Evolutionary conservation across 768 basidiomycete genomes (phyloP), one percentile per base, ranked within the genome.

Genomic region (Tephrocybe sp.): DNA sequence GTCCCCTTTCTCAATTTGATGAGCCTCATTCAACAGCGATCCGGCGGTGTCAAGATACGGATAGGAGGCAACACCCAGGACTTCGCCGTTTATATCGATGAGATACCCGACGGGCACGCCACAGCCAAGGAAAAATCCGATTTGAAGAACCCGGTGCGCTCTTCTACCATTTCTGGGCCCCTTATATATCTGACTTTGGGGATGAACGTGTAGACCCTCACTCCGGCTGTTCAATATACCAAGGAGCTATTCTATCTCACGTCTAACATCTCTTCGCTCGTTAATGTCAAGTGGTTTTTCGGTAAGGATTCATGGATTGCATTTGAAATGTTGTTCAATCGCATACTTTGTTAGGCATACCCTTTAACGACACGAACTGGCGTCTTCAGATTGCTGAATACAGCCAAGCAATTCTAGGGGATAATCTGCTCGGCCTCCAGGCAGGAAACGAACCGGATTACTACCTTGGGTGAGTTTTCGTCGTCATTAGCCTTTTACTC

Each of bases 401-500:
- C 30, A 80, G 80, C 4, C 76, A 87, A 60, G 53, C 64, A 11
- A 83, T 88, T 50, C 69, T 91, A 1, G 88, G 88, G 1, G 68
- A 76, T 40, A 73, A 79, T 52, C 68, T 91, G 16, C 63, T 85
- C n/a, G 88, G 84, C 0, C 64, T 87, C 7, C 83, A 88, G 61
- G 77, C 81, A 1, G 87, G 83, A 2, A 89, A 91, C 60, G 88
- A 91, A 65, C 88, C 88, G 13, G 88, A 92, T 69, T 75, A 89
- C 54, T 91, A 84, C 55, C 66, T 72, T 9, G 50, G 61, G 61
- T 73, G 65, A 11, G 65, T n/a, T 15, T 34, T 4, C 33, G 4
- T 34, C 13, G 8, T 10, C 15, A 2, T 1, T 7, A 22, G n/a
- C n/a, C n/a, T n/a, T n/a, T n/a, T n/a, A n/a, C n/a, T n/a, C n/a